phyloP scores from a whole-genome alignment of 2,329 filamentous ascomycete species.

The Neofusicoccum laricinum region DNA sequence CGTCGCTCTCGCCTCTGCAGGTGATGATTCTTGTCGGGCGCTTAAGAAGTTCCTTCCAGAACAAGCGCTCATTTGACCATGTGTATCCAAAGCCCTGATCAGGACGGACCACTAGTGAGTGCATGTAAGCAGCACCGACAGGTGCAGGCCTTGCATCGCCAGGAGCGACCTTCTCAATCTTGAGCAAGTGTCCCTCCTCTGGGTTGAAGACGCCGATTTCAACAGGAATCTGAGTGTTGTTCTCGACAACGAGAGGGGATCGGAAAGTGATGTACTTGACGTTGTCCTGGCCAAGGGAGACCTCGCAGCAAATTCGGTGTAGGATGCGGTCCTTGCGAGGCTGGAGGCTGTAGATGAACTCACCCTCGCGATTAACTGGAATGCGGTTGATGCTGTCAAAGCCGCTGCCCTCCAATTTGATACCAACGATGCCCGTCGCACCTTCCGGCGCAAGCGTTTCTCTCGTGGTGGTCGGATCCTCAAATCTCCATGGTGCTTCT shows the following conservation, averaged over 20 bases:
- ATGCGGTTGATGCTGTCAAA: constrained; percentile 90
- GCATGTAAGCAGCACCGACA: constrained; percentile 86
- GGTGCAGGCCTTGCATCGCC: constrained; percentile 87
- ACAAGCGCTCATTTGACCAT: constrained; percentile 86
- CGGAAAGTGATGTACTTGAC: constrained; percentile 97
- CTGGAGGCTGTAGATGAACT: constrained; percentile 82
- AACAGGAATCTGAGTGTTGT: constrained; percentile 93
- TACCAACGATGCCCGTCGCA: constrained; percentile 72
- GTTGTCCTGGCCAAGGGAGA: constrained; percentile 87
- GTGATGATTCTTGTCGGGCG: constrained; percentile 81
- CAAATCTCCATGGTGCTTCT: constrained; percentile 93
- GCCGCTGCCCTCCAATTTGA: constrained; percentile 86
- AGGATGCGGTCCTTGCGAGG: constrained; percentile 82
- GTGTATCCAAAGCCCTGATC: constrained; percentile 96
- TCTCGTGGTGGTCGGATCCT: constrained; percentile 93
- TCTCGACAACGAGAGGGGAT: constrained; percentile 88
- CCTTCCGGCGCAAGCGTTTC: constrained; percentile 86
- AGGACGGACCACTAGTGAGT: constrained; percentile 81
- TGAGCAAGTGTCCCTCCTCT: constrained; percentile 82
- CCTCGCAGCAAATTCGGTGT: constrained; percentile 88
- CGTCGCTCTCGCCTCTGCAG: constrained; percentile 80
- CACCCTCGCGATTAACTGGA: constrained; percentile 88
- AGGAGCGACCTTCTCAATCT: constrained; percentile 95
- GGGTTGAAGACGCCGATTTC: constrained; percentile 89
- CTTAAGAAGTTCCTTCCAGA: constrained; percentile 89